phyloP scores from a whole-genome alignment of 192 early-diverging fungal genomes.

The Obelidium mucronatum region DNA sequence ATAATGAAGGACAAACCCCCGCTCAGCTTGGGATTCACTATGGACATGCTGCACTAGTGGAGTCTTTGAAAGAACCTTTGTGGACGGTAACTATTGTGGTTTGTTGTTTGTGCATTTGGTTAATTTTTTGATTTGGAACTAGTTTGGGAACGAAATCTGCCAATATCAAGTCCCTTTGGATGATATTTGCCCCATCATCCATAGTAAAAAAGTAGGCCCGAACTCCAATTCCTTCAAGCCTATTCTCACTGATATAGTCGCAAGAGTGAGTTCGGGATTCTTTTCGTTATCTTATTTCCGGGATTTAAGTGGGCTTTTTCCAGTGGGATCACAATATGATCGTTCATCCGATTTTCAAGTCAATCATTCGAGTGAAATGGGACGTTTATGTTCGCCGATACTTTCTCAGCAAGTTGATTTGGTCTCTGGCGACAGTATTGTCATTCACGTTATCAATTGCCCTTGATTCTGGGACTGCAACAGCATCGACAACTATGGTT shows the following conservation, averaged over 20 bases:
- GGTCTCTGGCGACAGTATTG: slow-evolving; percentile 1
- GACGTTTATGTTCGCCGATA: slow-evolving; percentile 23
- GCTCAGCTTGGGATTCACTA: slow-evolving; percentile 1
- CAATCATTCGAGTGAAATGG: slow-evolving; percentile 31
- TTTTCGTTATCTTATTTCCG: too few species aligned
- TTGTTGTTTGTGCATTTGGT: too few species aligned
- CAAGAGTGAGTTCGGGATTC: too few species aligned
- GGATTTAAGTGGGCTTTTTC: too few species aligned
- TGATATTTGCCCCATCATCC: slow-evolving; percentile 16
- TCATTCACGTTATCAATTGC: slow-evolving; percentile 8
- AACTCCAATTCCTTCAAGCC: background rate
- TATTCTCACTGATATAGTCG: background rate
- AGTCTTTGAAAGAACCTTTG: slow-evolving; percentile 14
- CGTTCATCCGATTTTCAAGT: slow-evolving; percentile 10
- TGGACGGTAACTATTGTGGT: too few species aligned
- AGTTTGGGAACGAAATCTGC: slow-evolving; percentile 24
- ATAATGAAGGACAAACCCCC: slow-evolving; percentile 14
- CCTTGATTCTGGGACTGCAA: background rate
- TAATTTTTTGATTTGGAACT: too few species aligned
- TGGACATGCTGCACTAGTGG: background rate
- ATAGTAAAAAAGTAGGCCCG: background rate
- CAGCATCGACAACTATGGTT: background rate
- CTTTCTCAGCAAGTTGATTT: slow-evolving; percentile 10
- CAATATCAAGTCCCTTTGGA: slow-evolving; percentile 22
- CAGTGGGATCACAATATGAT: slow-evolving; percentile 28